Conservation (phyloP, 2,329 filamentous ascomycete species). For the Trichoderma afroharzianum region DNA sequence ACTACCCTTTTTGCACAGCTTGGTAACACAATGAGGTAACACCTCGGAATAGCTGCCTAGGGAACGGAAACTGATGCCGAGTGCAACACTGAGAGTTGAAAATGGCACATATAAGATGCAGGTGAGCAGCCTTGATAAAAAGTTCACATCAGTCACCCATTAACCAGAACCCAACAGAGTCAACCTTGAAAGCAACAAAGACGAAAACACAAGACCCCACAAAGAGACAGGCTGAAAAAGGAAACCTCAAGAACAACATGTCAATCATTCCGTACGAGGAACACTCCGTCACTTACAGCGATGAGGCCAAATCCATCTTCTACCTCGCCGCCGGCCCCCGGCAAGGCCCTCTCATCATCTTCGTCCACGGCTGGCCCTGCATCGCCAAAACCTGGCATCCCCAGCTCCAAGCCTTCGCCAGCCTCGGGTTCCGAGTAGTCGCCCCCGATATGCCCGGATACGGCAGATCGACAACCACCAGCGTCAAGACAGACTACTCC, state of each 20-base stretch:
- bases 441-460: conserved; percentile 33
- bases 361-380: conserved; percentile 37
- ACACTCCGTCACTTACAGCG: conserved; percentile 20
- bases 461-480: conserved; percentile 27
- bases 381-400: conserved; percentile 31
- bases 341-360: conserved; percentile 30
- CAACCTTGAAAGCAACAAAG: not conserved
- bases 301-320: conserved; percentile 27
- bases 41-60: not conserved
- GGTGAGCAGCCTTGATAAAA: not conserved
- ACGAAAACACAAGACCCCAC: not conserved
- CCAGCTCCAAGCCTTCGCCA: conserved; percentile 26
- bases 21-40: not conserved
- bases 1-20: not conserved
- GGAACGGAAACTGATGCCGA: not conserved
- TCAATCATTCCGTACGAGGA: conserved; percentile 4
- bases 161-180: not conserved
- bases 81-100: not conserved
- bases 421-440: conserved; percentile 30
- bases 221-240: not conserved
- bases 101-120: not conserved
- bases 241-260: not conserved
- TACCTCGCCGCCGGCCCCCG: conserved; percentile 29
- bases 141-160: not conserved
- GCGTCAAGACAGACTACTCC: conserved; percentile 25